Evolutionary conservation across 2,329 filamentous ascomycete genomes (phyloP).

Genomic region (Stagonosporopsis cucurbitacearum): DNA sequence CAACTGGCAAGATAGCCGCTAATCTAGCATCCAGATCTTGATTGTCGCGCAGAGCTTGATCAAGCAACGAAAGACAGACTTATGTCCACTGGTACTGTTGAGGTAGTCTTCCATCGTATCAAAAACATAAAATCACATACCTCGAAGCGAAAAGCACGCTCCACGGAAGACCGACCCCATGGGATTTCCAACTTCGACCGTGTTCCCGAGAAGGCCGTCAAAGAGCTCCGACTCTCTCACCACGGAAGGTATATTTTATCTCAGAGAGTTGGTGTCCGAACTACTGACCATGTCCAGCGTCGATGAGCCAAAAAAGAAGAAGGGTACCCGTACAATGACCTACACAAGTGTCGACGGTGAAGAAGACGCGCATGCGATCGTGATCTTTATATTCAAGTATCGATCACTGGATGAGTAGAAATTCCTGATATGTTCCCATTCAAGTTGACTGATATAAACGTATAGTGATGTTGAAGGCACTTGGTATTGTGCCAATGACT

Average conservation of each 20-base stretch:
- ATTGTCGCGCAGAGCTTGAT: not conserved
- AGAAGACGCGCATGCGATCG: not conserved
- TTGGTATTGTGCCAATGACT: not conserved
- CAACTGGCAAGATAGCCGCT: not conserved
- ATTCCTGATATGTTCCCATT: not conserved
- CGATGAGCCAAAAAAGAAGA: not conserved
- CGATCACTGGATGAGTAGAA: not conserved
- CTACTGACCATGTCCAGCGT: not conserved
- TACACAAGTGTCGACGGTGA: not conserved
- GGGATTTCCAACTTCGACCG: not conserved
- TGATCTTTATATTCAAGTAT: not conserved
- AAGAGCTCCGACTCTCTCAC: not conserved
- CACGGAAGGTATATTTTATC: not conserved
- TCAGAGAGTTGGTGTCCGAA: not conserved
- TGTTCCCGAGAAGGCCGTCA: not conserved
- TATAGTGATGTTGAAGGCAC: not conserved
- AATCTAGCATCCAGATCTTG: not conserved
- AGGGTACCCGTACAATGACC: not conserved
- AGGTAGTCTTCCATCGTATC: not conserved
- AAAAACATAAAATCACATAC: not conserved
- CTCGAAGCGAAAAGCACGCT: not conserved
- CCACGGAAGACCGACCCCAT: not conserved
- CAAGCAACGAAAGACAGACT: not conserved
- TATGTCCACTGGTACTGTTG: not conserved
- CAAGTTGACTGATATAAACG: not conserved